Evolutionary conservation across 2,329 filamentous ascomycete species (phyloP).

Genomic region (Penicillium sp.): DNA sequence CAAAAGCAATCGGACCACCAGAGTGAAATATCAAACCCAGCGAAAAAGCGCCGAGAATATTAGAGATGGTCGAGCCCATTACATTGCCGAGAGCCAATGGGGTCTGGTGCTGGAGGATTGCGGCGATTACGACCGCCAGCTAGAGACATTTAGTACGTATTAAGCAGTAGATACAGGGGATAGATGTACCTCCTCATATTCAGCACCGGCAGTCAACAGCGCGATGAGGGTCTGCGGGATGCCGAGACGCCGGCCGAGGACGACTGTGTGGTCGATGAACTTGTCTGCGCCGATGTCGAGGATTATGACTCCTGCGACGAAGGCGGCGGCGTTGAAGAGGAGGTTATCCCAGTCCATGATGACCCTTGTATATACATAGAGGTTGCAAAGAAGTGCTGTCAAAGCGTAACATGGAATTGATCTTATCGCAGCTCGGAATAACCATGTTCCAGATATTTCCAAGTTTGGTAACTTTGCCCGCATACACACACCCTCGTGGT

Average conservation of each 20-base stretch:
- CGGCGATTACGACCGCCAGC: conserved; percentile 49
- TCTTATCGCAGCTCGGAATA: not conserved
- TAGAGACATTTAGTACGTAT: conserved; percentile 22
- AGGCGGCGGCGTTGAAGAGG: conserved; percentile 32
- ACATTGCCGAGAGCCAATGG: conserved; percentile 54
- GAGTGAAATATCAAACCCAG: conserved; percentile 47
- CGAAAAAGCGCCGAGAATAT: conserved; percentile 54
- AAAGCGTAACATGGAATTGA: not conserved
- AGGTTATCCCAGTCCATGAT: conserved; percentile 31
- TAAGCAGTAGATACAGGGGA: not conserved
- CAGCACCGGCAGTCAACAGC: conserved; percentile 51
- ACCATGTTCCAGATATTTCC: not conserved
- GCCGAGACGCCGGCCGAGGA: conserved; percentile 42
- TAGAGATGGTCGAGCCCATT: conserved; percentile 53
- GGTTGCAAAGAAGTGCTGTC: not conserved
- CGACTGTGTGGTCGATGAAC: conserved; percentile 51
- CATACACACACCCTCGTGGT: no score
- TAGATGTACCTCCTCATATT: conserved; percentile 52
- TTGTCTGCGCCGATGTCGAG: conserved; percentile 52
- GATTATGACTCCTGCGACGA: conserved; percentile 46
- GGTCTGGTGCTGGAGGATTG: conserved; percentile 43
- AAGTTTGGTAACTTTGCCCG: no score
- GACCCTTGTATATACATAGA: not conserved
- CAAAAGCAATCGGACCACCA: conserved; percentile 33
- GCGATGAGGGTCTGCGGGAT: conserved; percentile 49